Evolutionary conservation across 306 rosid species (phyloP).

Genomic region (Senna tora): DNA sequence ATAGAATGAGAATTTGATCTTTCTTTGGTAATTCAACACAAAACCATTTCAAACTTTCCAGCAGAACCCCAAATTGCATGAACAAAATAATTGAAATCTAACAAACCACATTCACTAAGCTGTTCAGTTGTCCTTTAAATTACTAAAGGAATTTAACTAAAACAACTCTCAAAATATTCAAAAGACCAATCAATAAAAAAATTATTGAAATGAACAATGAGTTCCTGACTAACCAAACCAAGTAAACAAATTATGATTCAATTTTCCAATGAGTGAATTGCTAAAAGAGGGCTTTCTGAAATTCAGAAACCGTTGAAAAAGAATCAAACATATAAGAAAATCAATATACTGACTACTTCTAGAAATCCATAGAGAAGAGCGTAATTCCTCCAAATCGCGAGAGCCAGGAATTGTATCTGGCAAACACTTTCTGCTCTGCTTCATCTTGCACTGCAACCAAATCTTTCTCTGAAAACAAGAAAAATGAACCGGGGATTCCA

Average conservation of each 20-base stretch:
- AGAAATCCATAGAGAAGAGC: slow-evolving; percentile 27
- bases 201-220: background rate
- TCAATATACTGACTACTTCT: slow-evolving; percentile 2
- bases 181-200: background rate
- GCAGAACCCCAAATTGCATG: background rate
- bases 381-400: slow-evolving; percentile 9
- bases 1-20: background rate
- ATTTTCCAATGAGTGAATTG: background rate
- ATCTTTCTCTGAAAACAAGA: background rate
- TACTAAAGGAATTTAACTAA: background rate
- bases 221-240: background rate
- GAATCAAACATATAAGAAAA: background rate
- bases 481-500: background rate
- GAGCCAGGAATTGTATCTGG: background rate
- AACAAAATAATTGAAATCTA: background rate
- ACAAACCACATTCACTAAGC: background rate
- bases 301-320: background rate
- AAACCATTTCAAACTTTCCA: background rate
- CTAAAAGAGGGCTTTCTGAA: background rate
- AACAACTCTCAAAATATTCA: background rate
- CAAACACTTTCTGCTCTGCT: slow-evolving; percentile 24
- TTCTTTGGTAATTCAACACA: background rate
- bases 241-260: background rate
- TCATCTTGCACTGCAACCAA: background rate
- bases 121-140: background rate